Evolutionary conservation across 768 basidiomycete species (phyloP), one percentile per base, ranked within the genome.

Genomic region (Suillus americanus): DNA sequence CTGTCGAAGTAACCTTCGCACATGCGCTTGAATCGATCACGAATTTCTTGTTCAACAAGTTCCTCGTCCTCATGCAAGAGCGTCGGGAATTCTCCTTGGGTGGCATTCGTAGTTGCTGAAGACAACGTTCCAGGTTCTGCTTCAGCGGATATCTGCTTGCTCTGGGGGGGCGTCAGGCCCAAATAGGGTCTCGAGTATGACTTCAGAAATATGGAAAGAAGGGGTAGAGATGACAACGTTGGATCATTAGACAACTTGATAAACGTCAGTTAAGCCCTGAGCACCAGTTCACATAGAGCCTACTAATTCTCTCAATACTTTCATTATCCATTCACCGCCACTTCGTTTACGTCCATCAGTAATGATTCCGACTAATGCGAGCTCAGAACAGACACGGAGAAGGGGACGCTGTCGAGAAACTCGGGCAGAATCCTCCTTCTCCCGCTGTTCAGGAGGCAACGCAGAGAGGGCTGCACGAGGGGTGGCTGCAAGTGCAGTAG

Each of bases 1-100:
- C 79, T 91, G 13, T 96, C 94, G 70, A 95, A 97, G 75, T 98
- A 99, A 0, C 89, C 89, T 76, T 95, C 91, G 70, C 96, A 95
- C 88, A 97, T 91, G 66, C 90, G 89, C 77, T 89, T 91, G 79
- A 98, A 94, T 46, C 93, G 87, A 68, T 93, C 92, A 23, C 94
- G 89, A 50, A 91, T 87, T 53, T 95, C 95, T 67, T 86, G 86
- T 67, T 95, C 91, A 7, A 99, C 87, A 7, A 97, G 80, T 69
- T 92, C 93, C 35, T 91, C 85, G 46, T 83, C 83, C 75, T 90
- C 87, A 9, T 79, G 77, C 1, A 73, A 61, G 28, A 82, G 65
- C 0, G 77, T 64, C 16, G 82, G 83, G 65, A 84, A 85, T 23
- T 70, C 74, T n/a, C 66, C 75, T 62, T 78, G 76, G 3, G 68